Conservation (phyloP, 495 filamentous ascomycete species). For the Neurospora sp. region DNA sequence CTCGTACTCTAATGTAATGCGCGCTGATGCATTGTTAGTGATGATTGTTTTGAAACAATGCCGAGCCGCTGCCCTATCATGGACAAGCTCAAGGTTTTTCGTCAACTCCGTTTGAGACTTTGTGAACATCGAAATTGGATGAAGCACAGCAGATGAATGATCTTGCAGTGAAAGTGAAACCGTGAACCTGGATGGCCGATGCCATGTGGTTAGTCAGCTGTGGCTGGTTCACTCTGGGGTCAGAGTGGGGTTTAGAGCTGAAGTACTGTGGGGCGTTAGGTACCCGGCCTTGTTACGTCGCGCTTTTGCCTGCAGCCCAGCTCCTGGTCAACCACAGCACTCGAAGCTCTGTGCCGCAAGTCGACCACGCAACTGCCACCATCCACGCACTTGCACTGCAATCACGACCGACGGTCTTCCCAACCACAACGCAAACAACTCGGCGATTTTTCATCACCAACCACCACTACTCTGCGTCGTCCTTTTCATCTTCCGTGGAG, state of each 20-base stretch:
- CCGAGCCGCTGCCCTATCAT: not conserved
- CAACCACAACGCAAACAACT: not conserved
- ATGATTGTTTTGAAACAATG: not conserved
- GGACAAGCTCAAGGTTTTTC: not conserved
- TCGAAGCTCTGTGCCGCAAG: slow-evolving; percentile 15
- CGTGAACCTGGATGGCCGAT: not conserved
- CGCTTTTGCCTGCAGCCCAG: slow-evolving; percentile 28
- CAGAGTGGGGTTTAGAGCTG: slow-evolving; percentile 6
- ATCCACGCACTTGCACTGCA: slow-evolving; percentile 10
- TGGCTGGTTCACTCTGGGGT: slow-evolving; percentile 3
- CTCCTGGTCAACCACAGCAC: slow-evolving; percentile 6
- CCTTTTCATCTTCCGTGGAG: not conserved
- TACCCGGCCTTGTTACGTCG: slow-evolving; percentile 24
- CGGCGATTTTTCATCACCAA: not conserved
- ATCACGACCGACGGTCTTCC: slow-evolving; percentile 6
- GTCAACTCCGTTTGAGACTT: not conserved
- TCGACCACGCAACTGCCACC: slow-evolving; percentile 4
- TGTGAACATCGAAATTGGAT: not conserved
- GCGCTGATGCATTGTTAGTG: not conserved
- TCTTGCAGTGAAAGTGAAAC: not conserved
- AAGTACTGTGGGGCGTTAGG: not conserved
- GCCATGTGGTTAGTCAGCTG: slow-evolving; percentile 4
- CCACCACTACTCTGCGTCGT: not conserved
- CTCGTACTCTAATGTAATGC: not conserved
- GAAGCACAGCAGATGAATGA: not conserved